Evolutionary conservation across 2,329 filamentous ascomycete species (phyloP).

Genomic region (Fusarium sulawesiense): DNA sequence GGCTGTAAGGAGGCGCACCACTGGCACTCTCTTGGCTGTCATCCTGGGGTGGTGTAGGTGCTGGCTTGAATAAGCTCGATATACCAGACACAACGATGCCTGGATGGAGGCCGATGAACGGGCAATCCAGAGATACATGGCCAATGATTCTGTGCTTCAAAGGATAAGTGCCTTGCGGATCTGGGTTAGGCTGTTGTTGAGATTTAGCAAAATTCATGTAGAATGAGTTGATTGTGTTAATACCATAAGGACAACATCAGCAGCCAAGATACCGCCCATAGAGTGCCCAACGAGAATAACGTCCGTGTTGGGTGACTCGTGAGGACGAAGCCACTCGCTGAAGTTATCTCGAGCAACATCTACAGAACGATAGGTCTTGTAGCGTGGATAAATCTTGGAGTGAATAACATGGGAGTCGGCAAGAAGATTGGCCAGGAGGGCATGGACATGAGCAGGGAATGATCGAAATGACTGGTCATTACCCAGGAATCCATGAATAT

Average conservation of each 20-base stretch:
- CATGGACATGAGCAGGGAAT: conserved; percentile 89
- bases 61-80: conserved; percentile 76
- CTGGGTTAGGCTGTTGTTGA: conserved; percentile 47
- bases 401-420: conserved; percentile 82
- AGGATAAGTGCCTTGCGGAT: conserved; percentile 51
- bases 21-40: conserved; percentile 4
- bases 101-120: conserved; percentile 88
- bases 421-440: conserved; percentile 74
- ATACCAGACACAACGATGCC: conserved; percentile 87
- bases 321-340: conserved; percentile 82
- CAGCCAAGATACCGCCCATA: conserved; percentile 86
- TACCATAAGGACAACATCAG: conserved; percentile 79
- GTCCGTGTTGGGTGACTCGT: conserved; percentile 79
- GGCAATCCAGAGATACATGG: conserved; percentile 84
- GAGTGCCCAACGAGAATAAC: conserved; percentile 87
- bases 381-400: conserved; percentile 85
- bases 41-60: conserved; percentile 47
- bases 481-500: conserved; percentile 92
- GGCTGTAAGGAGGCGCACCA: conserved; percentile 7
- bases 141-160: conserved; percentile 83
- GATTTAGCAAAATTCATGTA: not conserved
- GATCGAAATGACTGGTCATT: conserved; percentile 87
- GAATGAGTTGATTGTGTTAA: conserved; percentile 25
- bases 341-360: conserved; percentile 84
- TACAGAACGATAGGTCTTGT: conserved; percentile 79